A percentile compares a stretch with the other conserved stretches of the same genome.
Evolutionary conservation across 495 filamentous ascomycete species (phyloP).

Genomic region (Penicillium ochrochloron): DNA sequence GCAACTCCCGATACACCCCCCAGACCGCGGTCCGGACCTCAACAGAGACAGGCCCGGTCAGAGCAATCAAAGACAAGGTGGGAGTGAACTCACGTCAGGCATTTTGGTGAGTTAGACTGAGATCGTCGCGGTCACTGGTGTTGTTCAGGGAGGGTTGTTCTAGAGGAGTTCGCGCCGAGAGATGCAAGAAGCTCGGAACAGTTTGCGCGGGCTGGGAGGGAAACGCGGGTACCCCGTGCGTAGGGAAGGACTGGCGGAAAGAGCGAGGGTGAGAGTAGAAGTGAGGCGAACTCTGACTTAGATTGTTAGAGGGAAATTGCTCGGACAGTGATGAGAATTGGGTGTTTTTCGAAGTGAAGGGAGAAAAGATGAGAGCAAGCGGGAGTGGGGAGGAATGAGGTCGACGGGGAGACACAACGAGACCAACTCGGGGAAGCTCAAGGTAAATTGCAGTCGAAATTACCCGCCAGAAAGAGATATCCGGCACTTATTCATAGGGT

Average conservation of each 20-base stretch:
- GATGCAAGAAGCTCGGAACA: slow-evolving; percentile 17
- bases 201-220: slow-evolving; percentile 14
- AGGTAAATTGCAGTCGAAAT: background rate
- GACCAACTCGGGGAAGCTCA: slow-evolving; percentile 4
- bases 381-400: slow-evolving; percentile 28
- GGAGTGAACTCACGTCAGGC: slow-evolving; percentile 49
- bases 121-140: background rate
- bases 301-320: background rate
- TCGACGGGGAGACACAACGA: slow-evolving; percentile 18
- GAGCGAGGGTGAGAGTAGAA: background rate
- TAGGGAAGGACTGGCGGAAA: slow-evolving; percentile 7
- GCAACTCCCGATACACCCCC: background rate
- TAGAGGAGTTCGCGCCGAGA: slow-evolving; percentile 15
- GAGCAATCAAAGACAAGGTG: background rate
- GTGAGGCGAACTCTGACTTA: background rate
- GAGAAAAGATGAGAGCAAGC: slow-evolving; percentile 18
- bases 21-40: background rate
- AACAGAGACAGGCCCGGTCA: background rate
- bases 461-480: background rate
- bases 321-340: background rate
- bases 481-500: background rate
- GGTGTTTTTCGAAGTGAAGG: slow-evolving; percentile 8
- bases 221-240: background rate
- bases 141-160: background rate
- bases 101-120: slow-evolving; percentile 32